These are phyloP conservation scores for Cercospora berteroae DNA, from an alignment of 2,329 filamentous ascomycete genomes.

Conservation along the genomic window DNA sequence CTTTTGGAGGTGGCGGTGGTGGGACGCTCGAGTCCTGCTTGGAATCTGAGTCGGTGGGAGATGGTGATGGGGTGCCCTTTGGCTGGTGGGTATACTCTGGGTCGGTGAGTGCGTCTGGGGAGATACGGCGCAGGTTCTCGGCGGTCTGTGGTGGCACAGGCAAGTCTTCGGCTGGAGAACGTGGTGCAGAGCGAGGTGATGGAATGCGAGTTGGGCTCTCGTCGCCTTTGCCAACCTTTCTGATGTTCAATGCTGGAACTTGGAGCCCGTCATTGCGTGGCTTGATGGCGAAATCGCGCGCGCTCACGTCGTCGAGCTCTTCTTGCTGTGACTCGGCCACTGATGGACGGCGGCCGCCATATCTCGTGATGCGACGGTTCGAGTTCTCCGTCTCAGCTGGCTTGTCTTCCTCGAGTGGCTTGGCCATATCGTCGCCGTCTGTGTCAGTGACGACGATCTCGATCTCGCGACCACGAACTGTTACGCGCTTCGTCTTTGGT, in stretches of 20 bases:
- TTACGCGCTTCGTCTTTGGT: constrained; percentile 1
- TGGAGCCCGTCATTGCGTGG: constrained; percentile 6
- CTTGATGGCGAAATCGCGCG: constrained; percentile 6
- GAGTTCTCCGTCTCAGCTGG: not conserved
- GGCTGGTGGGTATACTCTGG: not conserved
- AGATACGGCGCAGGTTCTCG: not conserved
- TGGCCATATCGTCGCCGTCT: not conserved
- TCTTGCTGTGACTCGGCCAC: constrained; percentile 18
- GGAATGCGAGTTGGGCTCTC: constrained; percentile 2
- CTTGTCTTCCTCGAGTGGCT: not conserved
- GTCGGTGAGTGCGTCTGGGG: not conserved
- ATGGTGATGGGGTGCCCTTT: not conserved
- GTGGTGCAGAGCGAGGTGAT: constrained; percentile 6
- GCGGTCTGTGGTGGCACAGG: constrained; percentile 4
- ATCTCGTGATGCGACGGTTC: constrained; percentile 5
- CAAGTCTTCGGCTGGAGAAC: not conserved
- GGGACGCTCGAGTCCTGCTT: not conserved
- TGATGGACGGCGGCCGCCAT: constrained; percentile 1
- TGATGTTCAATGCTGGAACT: constrained; percentile 1
- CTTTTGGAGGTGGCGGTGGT: not conserved
- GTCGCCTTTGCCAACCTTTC: constrained; percentile 4
- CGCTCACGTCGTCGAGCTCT: not conserved
- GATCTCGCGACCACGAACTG: constrained; percentile 4
- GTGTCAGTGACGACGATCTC: constrained; percentile 8
- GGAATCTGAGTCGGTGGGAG: not conserved